These are phyloP conservation scores for Nakazawaea ishiwadae DNA, from an alignment of 805 yeast genomes.

Conservation along the genomic window DNA sequence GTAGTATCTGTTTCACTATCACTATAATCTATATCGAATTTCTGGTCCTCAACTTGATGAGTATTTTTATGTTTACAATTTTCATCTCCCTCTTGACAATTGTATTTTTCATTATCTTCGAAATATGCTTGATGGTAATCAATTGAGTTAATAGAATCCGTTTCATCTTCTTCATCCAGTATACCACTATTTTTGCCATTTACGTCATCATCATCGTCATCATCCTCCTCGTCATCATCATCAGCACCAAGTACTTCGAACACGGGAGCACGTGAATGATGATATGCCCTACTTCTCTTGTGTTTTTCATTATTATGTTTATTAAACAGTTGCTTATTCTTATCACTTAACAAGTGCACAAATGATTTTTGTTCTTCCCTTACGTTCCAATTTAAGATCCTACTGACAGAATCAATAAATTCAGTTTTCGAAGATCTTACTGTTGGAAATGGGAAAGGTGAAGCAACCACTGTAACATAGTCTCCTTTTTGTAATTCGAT, in stretches of 20 bases:
- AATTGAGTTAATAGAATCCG: constrained; percentile 10
- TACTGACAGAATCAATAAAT: constrained; percentile 77
- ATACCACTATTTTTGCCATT: too few species aligned
- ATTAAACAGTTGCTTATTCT: constrained; percentile 39
- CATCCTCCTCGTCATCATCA: constrained; percentile 3
- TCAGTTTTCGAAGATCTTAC: constrained; percentile 71
- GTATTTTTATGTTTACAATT: too few species aligned
- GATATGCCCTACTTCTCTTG: constrained; percentile 15
- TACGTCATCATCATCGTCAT: constrained; percentile 4
- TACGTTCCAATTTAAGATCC: constrained; percentile 90
- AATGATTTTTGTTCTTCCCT: constrained; percentile 86
- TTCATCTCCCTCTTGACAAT: constrained; percentile 12
- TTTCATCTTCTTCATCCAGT: constrained; percentile 14
- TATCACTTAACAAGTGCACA: constrained; percentile 52
- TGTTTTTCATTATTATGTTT: constrained; percentile 24
- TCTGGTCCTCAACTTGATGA: neutral
- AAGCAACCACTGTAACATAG: constrained; percentile 78
- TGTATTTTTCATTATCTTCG: constrained; percentile 13
- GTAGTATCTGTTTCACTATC: constrained; percentile 14
- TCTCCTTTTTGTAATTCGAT: constrained; percentile 81
- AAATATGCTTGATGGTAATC: constrained; percentile 14
- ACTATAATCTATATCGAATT: constrained; percentile 28
- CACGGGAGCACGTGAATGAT: constrained; percentile 15
- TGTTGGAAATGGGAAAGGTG: constrained; percentile 92
- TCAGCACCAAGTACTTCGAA: constrained; percentile 1